Evolutionary conservation across 2,329 filamentous ascomycete species (phyloP), one percentile per base, ranked within the genome.

Genomic region (Neopestalotiopsis clavispora): DNA sequence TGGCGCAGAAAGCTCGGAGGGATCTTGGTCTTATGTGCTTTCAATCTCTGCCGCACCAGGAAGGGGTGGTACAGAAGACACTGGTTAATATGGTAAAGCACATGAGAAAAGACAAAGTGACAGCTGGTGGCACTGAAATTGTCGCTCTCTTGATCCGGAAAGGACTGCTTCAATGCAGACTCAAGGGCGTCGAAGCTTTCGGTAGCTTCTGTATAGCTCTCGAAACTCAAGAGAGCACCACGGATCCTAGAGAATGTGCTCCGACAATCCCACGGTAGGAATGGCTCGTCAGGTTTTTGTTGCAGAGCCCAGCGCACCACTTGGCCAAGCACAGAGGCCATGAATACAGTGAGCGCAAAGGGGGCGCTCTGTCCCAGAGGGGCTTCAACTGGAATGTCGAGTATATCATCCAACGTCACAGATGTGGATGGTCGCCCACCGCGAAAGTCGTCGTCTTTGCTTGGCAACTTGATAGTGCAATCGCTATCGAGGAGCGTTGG

Each of bases 31-130:
- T 52, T 3, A 52, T 52, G n/a, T 52, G 45, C 45, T n/a, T 52
- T 52, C 17, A 52, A 52, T 52, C 45, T 52, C n/a, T 52, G 45
- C 9, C 45, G 45, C n/a, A 52, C 7, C 4, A 52, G 45, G 45
- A 52, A 52, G n/a, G 45, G 45, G 45, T 52, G 45, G 17, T 20
- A 52, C 9, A 52, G 45, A n/a, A 52, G 45, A 52, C 45, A 52
- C 45, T 52, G 45, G n/a, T 52, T 52, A n/a, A 52, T 52, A n/a
- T 52, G 45, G 45, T 52, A 52, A 17, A 52, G 45, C 45, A 52
- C 45, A 52, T 52, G 45, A n/a, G 45, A 52, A 52, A 52, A 52
- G 45, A 52, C 45, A 52, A 52, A 52, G 45, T 52, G 45, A 7
- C 45, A 52, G 45, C 45, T 52, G 17, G 45, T 9, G n/a, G 45